Conservation (phyloP, 345 rosid species). For the Dipteronia dyeriana region DNA sequence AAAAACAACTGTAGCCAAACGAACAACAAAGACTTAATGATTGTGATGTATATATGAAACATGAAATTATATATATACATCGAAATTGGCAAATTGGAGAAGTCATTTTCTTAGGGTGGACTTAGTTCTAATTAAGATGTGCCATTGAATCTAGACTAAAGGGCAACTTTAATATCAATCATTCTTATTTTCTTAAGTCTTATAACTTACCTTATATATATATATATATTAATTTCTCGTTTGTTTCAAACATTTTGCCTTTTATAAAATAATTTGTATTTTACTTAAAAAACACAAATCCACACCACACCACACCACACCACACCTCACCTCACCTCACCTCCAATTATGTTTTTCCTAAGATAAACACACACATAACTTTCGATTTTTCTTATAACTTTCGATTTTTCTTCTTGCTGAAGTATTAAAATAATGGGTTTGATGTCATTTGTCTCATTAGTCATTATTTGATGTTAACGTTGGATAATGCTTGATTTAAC, state of each 20-base stretch:
- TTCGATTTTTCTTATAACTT: background rate
- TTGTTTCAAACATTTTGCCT: slow-evolving; percentile 8
- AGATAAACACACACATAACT: background rate
- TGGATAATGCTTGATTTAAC: slow-evolving; percentile 15
- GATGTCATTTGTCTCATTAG: slow-evolving; percentile 7
- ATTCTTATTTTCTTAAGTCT: too few species aligned
- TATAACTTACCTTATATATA: too few species aligned
- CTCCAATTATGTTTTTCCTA: too few species aligned
- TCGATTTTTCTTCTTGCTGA: background rate
- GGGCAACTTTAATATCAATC: too few species aligned
- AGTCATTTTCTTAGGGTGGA: too few species aligned
- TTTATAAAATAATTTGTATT: too few species aligned
- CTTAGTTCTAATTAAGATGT: too few species aligned
- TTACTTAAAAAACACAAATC: too few species aligned
- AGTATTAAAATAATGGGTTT: slow-evolving; percentile 4
- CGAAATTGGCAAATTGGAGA: too few species aligned
- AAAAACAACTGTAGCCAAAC: background rate
- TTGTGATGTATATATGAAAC: background rate
- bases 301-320: too few species aligned
- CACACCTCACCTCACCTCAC: too few species aligned
- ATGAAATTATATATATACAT: background rate
- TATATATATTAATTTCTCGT: background rate
- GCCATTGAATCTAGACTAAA: too few species aligned
- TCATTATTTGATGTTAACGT: slow-evolving; percentile 9
- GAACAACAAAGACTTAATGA: background rate